Evolutionary conservation across 768 basidiomycete species (phyloP).

Genomic region (Rhodotorula sphaerocarpa): DNA sequence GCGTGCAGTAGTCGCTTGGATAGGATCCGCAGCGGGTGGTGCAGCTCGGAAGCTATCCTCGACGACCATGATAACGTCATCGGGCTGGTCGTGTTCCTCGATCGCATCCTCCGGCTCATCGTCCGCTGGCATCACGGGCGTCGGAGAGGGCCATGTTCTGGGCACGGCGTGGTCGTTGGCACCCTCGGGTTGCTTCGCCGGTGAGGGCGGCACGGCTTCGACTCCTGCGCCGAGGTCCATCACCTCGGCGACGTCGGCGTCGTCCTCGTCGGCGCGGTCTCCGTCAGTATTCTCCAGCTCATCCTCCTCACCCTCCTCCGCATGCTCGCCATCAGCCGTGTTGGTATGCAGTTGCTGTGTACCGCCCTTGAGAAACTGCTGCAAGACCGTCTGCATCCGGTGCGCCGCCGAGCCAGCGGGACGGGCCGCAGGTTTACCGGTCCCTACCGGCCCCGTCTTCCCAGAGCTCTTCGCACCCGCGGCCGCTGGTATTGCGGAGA

Average conservation of each 20-base stretch:
- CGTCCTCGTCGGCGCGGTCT: not conserved
- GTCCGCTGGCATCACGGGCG: no score
- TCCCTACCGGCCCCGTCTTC: no score
- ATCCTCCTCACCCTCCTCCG: not conserved
- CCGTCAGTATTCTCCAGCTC: not conserved
- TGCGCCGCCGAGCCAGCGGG: no score
- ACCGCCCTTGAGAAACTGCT: conserved; percentile 7
- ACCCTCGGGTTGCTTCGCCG: no score
- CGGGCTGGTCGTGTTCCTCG: not conserved
- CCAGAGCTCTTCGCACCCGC: no score
- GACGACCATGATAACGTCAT: not conserved
- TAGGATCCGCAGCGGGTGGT: no score
- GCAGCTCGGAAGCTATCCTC: not conserved
- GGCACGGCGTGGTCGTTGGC: no score
- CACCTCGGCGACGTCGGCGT: not conserved
- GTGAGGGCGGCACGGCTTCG: no score
- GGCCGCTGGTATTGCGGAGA: no score
- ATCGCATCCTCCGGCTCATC: not conserved
- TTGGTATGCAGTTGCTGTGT: not conserved
- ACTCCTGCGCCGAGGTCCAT: conserved; percentile 30
- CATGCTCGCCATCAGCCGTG: not conserved
- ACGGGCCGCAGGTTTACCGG: no score
- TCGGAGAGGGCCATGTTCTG: no score
- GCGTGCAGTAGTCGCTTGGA: no score
- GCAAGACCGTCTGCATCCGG: not conserved